These are phyloP conservation scores for Talaromyces ruber DNA, from an alignment of 495 filamentous ascomycete species.

Conservation along the genomic window DNA sequence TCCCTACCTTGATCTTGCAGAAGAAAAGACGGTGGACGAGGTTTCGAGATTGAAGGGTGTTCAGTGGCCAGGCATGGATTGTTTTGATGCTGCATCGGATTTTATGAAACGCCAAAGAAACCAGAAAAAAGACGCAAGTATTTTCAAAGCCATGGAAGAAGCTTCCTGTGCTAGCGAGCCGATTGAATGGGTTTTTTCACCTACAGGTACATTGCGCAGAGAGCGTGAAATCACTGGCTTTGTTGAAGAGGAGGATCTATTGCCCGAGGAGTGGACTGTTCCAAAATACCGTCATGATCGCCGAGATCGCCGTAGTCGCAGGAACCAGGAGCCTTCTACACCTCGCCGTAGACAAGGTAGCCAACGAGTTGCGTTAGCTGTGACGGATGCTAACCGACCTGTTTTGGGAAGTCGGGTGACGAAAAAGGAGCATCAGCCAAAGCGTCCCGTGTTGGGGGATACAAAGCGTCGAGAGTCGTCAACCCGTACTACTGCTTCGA, in stretches of 20 bases:
- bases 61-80: constrained; percentile 74
- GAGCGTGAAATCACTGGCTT: constrained; percentile 48
- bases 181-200: constrained; percentile 57
- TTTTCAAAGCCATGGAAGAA: constrained; percentile 59
- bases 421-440: neutral
- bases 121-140: constrained; percentile 71
- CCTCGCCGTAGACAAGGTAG: neutral
- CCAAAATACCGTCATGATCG: constrained; percentile 23
- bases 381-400: neutral
- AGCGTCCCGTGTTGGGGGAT: neutral
- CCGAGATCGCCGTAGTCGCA: constrained; percentile 17
- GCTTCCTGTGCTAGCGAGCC: constrained; percentile 62
- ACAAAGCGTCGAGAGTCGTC: neutral
- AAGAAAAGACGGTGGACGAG: constrained; percentile 30
- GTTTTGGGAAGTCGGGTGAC: neutral
- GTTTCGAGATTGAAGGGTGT: constrained; percentile 60
- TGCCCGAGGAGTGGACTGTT: constrained; percentile 40
- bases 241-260: constrained; percentile 41
- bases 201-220: constrained; percentile 44
- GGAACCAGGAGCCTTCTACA: neutral
- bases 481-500: neutral
- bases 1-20: neutral
- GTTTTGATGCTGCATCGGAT: constrained; percentile 77
- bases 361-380: neutral
- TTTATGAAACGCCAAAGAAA: constrained; percentile 74